Conservation (phyloP, 108 stramenopile species). For the Cyclotella kingstonii region DNA sequence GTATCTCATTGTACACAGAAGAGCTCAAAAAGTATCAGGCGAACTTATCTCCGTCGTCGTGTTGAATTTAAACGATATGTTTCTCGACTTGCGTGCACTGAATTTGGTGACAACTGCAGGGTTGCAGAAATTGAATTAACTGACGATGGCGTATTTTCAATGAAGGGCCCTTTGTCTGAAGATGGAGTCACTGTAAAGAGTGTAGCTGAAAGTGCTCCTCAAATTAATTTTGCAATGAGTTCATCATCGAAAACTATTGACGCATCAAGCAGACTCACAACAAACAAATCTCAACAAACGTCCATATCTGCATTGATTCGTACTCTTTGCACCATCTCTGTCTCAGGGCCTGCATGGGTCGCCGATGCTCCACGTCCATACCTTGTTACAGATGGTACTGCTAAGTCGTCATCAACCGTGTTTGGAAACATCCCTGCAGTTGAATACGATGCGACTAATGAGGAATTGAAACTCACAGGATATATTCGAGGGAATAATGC, state of each 20-base stretch:
- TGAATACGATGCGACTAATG: conserved; percentile 47
- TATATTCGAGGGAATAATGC: conserved; percentile 82
- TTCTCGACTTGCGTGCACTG: conserved; percentile 69
- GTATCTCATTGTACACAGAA: conserved; percentile 35
- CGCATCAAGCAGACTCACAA: conserved; percentile 5
- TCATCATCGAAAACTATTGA: neutral
- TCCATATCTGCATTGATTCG: conserved; percentile 58
- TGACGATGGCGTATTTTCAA: neutral
- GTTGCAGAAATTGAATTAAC: conserved; percentile 67
- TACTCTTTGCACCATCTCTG: conserved; percentile 68
- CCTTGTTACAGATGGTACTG: conserved; percentile 59
- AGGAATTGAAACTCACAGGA: conserved; percentile 80
- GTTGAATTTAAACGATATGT: conserved; percentile 72
- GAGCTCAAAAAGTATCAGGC: conserved; percentile 54
- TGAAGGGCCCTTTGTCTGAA: no score
- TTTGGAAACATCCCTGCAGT: conserved; percentile 12
- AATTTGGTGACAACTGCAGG: conserved; percentile 71
- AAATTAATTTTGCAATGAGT: no score
- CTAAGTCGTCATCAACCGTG: conserved; percentile 9
- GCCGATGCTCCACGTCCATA: conserved; percentile 67
- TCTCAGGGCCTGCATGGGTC: conserved; percentile 75
- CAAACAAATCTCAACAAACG: conserved; percentile 21
- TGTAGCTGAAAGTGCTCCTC: no score
- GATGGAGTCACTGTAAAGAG: conserved; percentile 9
- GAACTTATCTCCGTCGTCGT: conserved; percentile 72